Evolutionary conservation across 768 basidiomycete species (phyloP).

Genomic region (Phanerochaete carnosa): DNA sequence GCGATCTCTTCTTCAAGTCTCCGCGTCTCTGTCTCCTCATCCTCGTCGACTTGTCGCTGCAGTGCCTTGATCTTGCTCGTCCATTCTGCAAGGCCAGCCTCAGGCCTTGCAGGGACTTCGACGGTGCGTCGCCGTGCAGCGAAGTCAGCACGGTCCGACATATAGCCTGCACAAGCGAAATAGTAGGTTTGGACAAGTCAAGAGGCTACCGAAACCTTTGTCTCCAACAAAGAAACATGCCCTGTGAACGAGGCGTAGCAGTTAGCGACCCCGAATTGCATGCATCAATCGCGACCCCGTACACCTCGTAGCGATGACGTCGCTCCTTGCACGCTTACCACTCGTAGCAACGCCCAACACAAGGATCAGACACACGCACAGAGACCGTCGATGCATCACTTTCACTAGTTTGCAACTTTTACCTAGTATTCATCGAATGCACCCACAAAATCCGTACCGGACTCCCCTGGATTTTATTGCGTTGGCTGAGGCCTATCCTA

Average conservation of each 20-base stretch:
- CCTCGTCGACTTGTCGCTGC: slow-evolving; percentile 77
- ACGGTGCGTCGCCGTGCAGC: slow-evolving; percentile 22
- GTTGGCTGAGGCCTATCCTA: slow-evolving; percentile 55
- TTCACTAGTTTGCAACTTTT: too few species aligned
- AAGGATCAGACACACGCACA: too few species aligned
- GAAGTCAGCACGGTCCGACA: background rate
- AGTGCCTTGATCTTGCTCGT: slow-evolving; percentile 75
- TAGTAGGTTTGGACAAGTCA: background rate
- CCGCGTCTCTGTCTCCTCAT: slow-evolving; percentile 74
- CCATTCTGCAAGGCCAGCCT: slow-evolving; percentile 77
- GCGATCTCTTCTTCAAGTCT: slow-evolving; percentile 58
- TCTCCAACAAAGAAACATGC: background rate
- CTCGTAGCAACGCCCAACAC: background rate
- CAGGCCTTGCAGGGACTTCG: slow-evolving; percentile 39
- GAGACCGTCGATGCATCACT: too few species aligned
- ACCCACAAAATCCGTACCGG: slow-evolving; percentile 47
- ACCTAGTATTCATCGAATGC: slow-evolving; percentile 28
- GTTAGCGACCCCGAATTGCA: background rate
- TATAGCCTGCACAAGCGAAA: background rate
- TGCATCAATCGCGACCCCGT: background rate
- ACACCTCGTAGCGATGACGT: background rate
- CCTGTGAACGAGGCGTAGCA: background rate
- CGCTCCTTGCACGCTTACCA: background rate
- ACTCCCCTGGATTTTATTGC: slow-evolving; percentile 52
- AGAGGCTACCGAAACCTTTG: background rate